Conservation (phyloP, 179 eudicot species). For the Silene noctiflora region DNA sequence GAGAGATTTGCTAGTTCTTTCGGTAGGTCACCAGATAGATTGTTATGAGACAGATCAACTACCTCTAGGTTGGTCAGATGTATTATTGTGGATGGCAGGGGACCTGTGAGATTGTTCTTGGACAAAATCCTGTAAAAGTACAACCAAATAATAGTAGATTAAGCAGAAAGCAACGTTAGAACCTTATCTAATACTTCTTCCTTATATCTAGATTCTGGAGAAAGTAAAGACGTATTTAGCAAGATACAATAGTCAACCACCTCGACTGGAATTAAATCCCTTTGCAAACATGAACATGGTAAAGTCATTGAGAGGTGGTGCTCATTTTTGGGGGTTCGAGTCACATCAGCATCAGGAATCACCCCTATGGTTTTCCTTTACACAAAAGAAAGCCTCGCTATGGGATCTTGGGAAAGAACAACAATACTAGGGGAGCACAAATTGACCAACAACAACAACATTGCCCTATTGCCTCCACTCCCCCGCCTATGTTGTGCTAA, state of each 20-base stretch:
- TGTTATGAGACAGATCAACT: conserved; percentile 63
- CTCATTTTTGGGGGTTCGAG: too few species aligned
- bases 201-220: not conserved
- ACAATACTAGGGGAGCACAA: too few species aligned
- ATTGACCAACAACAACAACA: too few species aligned
- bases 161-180: conserved; percentile 21
- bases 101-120: conserved; percentile 62
- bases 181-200: not conserved
- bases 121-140: conserved; percentile 46
- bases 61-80: conserved; percentile 55
- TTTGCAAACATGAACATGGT: too few species aligned
- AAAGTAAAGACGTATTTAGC: not conserved
- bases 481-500: too few species aligned
- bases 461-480: too few species aligned
- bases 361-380: too few species aligned
- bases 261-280: not conserved
- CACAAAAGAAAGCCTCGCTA: too few species aligned
- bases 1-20: conserved; percentile 73
- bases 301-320: too few species aligned
- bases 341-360: too few species aligned
- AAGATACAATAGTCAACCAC: not conserved
- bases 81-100: conserved; percentile 49
- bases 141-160: not conserved
- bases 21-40: conserved; percentile 60
- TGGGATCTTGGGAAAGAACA: too few species aligned